Conservation (phyloP, 2,329 filamentous ascomycete genomes). For the Amesomyces nigricolor region DNA sequence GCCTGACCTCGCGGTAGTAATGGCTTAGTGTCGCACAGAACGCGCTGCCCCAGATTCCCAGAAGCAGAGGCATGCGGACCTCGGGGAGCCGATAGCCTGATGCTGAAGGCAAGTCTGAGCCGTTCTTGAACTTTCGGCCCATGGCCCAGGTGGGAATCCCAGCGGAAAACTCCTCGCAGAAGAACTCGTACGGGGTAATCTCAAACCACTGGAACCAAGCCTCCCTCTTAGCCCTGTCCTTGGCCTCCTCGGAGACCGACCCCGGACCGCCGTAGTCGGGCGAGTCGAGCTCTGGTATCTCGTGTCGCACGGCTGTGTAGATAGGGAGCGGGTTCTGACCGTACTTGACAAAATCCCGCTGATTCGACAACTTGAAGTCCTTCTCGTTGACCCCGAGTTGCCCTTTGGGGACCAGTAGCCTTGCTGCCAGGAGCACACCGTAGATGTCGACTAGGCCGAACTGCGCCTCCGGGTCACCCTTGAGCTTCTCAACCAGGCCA, state of each 20-base stretch:
- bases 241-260: slow-evolving; percentile 42
- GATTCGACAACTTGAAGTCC: slow-evolving; percentile 89
- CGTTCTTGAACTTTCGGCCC: slow-evolving; percentile 73
- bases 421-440: slow-evolving; percentile 75
- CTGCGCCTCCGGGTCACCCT: slow-evolving; percentile 70
- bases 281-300: slow-evolving; percentile 67
- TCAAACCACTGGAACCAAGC: slow-evolving; percentile 99
- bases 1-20: slow-evolving; percentile 92
- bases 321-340: slow-evolving; percentile 86
- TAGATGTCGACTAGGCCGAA: slow-evolving; percentile 94
- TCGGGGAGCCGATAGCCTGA: slow-evolving; percentile 72
- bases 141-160: slow-evolving; percentile 95
- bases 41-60: slow-evolving; percentile 95
- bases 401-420: slow-evolving; percentile 79
- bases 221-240: slow-evolving; percentile 54
- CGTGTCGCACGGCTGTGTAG: slow-evolving; percentile 91
- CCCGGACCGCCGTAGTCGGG: slow-evolving; percentile 32
- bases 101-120: slow-evolving; percentile 58
- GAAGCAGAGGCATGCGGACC: slow-evolving; percentile 71
- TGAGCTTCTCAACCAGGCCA: slow-evolving; percentile 86
- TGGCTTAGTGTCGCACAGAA: slow-evolving; percentile 95
- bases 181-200: slow-evolving; percentile 89
- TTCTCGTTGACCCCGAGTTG: slow-evolving; percentile 69
- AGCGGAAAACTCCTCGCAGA: slow-evolving; percentile 84
- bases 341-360: slow-evolving; percentile 66